These are phyloP conservation scores for Aschersonia sp. DNA, from an alignment of 2,329 filamentous ascomycete genomes.

Conservation along the genomic window DNA sequence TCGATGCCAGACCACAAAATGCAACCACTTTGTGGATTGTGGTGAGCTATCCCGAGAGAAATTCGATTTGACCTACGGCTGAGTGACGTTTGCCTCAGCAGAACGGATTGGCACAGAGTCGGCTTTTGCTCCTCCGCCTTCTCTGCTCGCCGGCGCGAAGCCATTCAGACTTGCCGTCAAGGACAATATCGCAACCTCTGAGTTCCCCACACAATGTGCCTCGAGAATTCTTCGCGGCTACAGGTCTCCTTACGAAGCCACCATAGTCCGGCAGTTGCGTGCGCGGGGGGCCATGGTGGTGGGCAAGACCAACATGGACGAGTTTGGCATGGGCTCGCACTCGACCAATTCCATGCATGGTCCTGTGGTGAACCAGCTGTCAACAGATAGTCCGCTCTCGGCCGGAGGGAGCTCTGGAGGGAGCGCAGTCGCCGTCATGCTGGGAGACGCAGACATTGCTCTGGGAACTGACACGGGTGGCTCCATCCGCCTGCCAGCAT, in stretches of 20 bases:
- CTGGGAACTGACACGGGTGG: slow-evolving; percentile 91
- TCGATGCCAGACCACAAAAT: slow-evolving; percentile 14
- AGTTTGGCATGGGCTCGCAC: slow-evolving; percentile 91
- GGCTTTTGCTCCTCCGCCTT: slow-evolving; percentile 4
- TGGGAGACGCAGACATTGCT: slow-evolving; percentile 43
- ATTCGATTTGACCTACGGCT: no score
- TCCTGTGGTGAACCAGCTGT: slow-evolving; percentile 39
- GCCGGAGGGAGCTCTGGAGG: slow-evolving; percentile 87
- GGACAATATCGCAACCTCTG: slow-evolving; percentile 58
- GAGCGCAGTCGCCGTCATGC: slow-evolving; percentile 71
- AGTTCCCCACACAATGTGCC: slow-evolving; percentile 66
- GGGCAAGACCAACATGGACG: slow-evolving; percentile 87
- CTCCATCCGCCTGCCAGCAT: slow-evolving; percentile 73
- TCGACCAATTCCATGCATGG: slow-evolving; percentile 58
- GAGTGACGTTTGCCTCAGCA: not conserved
- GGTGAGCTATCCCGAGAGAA: slow-evolving; percentile 9
- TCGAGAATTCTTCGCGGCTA: slow-evolving; percentile 61
- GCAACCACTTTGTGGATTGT: slow-evolving; percentile 21
- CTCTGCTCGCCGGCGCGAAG: slow-evolving; percentile 9
- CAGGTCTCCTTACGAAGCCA: slow-evolving; percentile 66
- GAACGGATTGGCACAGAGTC: slow-evolving; percentile 1
- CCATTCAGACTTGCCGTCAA: slow-evolving; percentile 48
- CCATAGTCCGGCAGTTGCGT: slow-evolving; percentile 57
- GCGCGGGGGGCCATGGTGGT: slow-evolving; percentile 46
- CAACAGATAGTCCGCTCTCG: slow-evolving; percentile 31